Evolutionary conservation across 257 asterid species (phyloP).

Genomic region (Verbascum thapsus): DNA sequence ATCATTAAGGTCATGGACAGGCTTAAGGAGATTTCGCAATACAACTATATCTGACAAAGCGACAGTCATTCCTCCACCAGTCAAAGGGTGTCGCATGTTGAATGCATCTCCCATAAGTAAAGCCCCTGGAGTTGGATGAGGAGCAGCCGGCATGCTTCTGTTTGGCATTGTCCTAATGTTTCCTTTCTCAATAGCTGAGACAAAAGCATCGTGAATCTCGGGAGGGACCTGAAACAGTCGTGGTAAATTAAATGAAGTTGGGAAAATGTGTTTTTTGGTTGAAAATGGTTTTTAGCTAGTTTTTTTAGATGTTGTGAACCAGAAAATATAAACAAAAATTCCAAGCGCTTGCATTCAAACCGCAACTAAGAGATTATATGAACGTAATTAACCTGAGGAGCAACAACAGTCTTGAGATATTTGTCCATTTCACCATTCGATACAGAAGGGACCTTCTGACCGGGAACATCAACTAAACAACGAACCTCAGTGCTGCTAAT

Average conservation of each 20-base stretch:
- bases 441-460: conserved; percentile 54
- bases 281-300: too few species aligned
- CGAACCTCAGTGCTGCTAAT: conserved; percentile 54
- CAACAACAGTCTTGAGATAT: conserved; percentile 45
- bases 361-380: not conserved
- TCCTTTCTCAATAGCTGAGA: conserved; percentile 46
- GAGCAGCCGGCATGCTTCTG: conserved; percentile 65
- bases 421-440: conserved; percentile 49
- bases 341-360: too few species aligned
- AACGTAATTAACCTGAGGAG: conserved; percentile 44
- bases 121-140: conserved; percentile 58
- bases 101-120: conserved; percentile 61
- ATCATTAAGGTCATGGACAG: conserved; percentile 45
- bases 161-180: conserved; percentile 57
- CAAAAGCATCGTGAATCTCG: conserved; percentile 39
- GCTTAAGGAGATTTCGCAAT: conserved; percentile 49
- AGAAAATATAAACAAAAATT: too few species aligned
- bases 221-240: conserved; percentile 39
- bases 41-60: conserved; percentile 53
- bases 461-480: conserved; percentile 53
- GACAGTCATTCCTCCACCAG: conserved; percentile 60
- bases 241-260: too few species aligned
- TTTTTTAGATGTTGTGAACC: too few species aligned
- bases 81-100: conserved; percentile 61
- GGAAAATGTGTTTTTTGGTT: too few species aligned